Evolutionary conservation across 2,329 filamentous ascomycete genomes (phyloP).

Genomic region (Seiridium unicorne): DNA sequence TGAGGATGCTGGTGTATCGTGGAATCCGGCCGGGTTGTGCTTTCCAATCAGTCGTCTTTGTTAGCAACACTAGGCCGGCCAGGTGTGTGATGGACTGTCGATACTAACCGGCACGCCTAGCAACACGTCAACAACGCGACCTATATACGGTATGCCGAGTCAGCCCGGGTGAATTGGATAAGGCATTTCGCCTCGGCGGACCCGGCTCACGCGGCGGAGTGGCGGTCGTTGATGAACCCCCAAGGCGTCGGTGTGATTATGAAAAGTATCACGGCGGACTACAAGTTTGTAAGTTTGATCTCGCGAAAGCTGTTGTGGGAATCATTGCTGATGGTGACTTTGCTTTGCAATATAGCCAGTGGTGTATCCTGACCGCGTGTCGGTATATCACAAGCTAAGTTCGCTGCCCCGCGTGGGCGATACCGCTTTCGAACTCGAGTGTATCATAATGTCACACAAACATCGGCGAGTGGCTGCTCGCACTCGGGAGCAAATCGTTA

Average conservation of each 20-base stretch:
- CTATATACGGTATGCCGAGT: slow-evolving; percentile 83
- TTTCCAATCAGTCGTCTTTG: too few species aligned
- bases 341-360: slow-evolving; percentile 60
- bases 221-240: slow-evolving; percentile 68
- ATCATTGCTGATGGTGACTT: too few species aligned
- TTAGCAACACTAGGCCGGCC: too few species aligned
- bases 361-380: slow-evolving; percentile 78
- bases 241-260: slow-evolving; percentile 72
- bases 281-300: slow-evolving; percentile 71
- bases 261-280: slow-evolving; percentile 76
- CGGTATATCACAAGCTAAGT: slow-evolving; percentile 77
- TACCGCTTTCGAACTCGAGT: slow-evolving; percentile 56
- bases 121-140: slow-evolving; percentile 85
- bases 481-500: slow-evolving; percentile 73
- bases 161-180: slow-evolving; percentile 76
- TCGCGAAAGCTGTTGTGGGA: too few species aligned
- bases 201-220: slow-evolving; percentile 58
- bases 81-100: neutral
- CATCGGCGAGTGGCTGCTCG: slow-evolving; percentile 71
- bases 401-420: slow-evolving; percentile 41
- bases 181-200: slow-evolving; percentile 67
- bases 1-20: too few species aligned
- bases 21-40: too few species aligned
- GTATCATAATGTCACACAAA: slow-evolving; percentile 70
- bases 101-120: slow-evolving; percentile 24